Base-by-base conservation (phyloP, 306 rosid genomes). In the Abrus pulchellus region DNA sequence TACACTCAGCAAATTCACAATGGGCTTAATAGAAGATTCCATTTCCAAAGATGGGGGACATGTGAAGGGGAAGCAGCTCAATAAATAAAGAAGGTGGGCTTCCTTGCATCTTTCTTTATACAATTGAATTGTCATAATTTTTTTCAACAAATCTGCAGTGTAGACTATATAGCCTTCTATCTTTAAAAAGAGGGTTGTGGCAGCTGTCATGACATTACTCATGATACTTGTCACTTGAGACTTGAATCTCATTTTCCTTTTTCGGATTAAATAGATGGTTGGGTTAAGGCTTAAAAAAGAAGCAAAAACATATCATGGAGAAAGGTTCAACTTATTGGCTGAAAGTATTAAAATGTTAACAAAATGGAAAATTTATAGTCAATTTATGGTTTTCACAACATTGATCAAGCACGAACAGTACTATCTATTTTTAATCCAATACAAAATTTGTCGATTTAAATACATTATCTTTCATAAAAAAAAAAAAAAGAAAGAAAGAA, bases 21-120 rank as follows among this genome's bases (percentile, higher is more conserved):
- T 70, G 75, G 75, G 47, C 47, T 70, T 0, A 7, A 72, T n/a
- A 29, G 66, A 38, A 72, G 49, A 53, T 72, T 72, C 64, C 48
- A 72, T 34, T 72, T 72, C 64, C 48, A 72, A 53, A 72, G 50
- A 27, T 53, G 33, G 2, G 76, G 14, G 50, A 55, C 78, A 55
- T 73, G 54, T 55, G 50, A 38, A 72, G 20, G 56, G 10, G 55
- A 41, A 74, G 44, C 45, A 14, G 36, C 80, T 53, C 71, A 75
- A 13, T 47, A 75, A 32, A 47, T 45, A 30, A 61, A 50, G 54
- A 59, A 75, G 59, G 72, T 76, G 44, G 61, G 61, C 12, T 47
- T 62, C 56, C 29, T 48, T 64, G 64, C 64, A 49, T 9, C 40
- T 45, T 28, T 76, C 60, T 62, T 50, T 49, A 3, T 62, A 53